A percentile compares a stretch with the other conserved stretches of the same genome.
Conservation (phyloP, 2,329 filamentous ascomycete species). For the Verticillium klebahnii region DNA sequence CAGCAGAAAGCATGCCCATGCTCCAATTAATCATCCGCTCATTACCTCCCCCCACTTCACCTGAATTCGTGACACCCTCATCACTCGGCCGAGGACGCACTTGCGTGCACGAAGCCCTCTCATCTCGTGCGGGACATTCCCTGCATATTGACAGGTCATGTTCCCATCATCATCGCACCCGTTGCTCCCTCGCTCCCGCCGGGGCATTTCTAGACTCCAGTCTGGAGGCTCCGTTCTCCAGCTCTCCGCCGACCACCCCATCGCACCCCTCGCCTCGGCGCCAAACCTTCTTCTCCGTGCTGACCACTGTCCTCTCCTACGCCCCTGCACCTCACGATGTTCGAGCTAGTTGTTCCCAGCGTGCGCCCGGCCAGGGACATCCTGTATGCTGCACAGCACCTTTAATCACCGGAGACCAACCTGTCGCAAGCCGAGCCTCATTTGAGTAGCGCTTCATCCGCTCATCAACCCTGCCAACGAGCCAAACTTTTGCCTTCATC, state of each 20-base stretch:
- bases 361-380: background rate
- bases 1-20: background rate
- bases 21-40: background rate
- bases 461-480: background rate
- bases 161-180: background rate
- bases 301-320: background rate
- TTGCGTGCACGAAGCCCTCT: background rate
- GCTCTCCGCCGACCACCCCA: background rate
- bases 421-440: background rate
- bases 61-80: constrained; percentile 4
- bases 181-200: background rate
- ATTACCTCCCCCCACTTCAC: constrained; percentile 3
- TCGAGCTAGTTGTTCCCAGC: background rate
- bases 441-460: background rate
- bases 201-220: background rate
- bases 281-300: background rate
- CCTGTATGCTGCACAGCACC: background rate
- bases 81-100: constrained; percentile 2
- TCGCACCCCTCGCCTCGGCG: background rate
- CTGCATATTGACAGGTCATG: background rate
- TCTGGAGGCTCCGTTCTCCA: background rate
- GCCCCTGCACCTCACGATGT: background rate
- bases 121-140: background rate
- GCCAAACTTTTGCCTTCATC: background rate
- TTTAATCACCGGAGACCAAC: background rate